Conservation (phyloP, 2,329 filamentous ascomycete genomes). For the Pezicula carpinea region DNA sequence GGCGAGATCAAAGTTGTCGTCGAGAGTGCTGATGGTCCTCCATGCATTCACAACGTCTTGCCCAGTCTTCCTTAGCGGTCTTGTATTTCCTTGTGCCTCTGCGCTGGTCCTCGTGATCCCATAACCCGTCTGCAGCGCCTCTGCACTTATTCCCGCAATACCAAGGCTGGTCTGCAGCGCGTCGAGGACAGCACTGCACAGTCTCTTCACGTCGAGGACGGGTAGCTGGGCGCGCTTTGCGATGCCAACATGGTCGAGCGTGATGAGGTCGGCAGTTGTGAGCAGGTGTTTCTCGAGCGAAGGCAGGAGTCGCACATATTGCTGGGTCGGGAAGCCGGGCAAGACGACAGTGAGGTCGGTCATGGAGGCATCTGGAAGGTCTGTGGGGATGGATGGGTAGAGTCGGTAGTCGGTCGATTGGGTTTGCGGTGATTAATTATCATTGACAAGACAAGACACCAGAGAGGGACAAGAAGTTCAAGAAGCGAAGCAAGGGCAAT, state of each 20-base stretch:
- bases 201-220: conserved; percentile 70
- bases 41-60: conserved; percentile 37
- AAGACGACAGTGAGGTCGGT: conserved; percentile 81
- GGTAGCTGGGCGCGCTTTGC: conserved; percentile 82
- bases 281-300: conserved; percentile 74
- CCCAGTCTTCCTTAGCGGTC: conserved; percentile 27
- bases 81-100: conserved; percentile 5
- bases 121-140: conserved; percentile 59
- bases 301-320: conserved; percentile 71
- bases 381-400: background rate
- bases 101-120: conserved; percentile 10
- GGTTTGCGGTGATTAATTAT: too few species aligned
- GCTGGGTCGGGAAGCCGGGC: conserved; percentile 69
- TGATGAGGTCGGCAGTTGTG: conserved; percentile 79
- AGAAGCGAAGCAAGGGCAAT: too few species aligned
- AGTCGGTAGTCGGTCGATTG: background rate
- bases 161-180: conserved; percentile 58
- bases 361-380: conserved; percentile 48
- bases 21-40: conserved; percentile 73
- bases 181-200: conserved; percentile 62
- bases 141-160: conserved; percentile 13
- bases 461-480: background rate
- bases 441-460: background rate
- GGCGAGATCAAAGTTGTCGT: conserved; percentile 63
- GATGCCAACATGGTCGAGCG: conserved; percentile 75